Percentiles rank a stretch among this genome's conserved stretches.
These are phyloP conservation scores for Corrigiola litoralis DNA, from an alignment of 179 eudicot species.

Conservation along the genomic window DNA sequence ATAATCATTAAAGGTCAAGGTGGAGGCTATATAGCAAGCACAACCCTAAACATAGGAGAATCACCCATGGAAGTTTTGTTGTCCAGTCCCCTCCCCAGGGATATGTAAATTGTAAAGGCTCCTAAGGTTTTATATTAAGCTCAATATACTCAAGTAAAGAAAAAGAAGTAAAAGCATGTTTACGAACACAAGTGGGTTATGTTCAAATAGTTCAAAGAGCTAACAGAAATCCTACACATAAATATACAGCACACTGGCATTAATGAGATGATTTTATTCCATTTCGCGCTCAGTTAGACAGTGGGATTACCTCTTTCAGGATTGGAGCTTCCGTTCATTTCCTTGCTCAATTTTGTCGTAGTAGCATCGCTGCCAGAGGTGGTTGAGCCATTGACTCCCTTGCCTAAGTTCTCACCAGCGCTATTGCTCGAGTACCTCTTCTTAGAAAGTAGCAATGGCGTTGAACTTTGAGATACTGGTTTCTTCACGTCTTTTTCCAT, in stretches of 20 bases:
- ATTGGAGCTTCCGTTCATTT: slow-evolving; percentile 10
- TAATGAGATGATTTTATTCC: neutral
- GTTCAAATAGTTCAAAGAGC: no score
- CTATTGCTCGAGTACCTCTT: slow-evolving; percentile 5
- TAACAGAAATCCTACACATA: neutral
- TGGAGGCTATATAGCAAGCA: neutral
- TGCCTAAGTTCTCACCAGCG: slow-evolving; percentile 5
- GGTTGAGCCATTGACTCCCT: slow-evolving; percentile 9
- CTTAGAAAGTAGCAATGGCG: slow-evolving; percentile 8
- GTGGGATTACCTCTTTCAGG: slow-evolving; percentile 23
- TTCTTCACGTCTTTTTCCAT: slow-evolving; percentile 24
- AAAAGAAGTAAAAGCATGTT: no score
- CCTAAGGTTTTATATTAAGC: neutral
- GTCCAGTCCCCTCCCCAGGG: neutral
- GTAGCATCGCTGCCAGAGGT: slow-evolving; percentile 11
- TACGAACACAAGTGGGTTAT: no score
- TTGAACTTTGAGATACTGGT: slow-evolving; percentile 16
- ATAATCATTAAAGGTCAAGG: neutral
- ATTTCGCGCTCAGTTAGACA: neutral
- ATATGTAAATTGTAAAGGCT: neutral
- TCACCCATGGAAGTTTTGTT: neutral
- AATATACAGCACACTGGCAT: no score
- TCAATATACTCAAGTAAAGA: neutral
- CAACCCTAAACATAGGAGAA: neutral
- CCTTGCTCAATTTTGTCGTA: neutral